A percentile compares a stretch with the other conserved stretches of the same genome.
Conservation (phyloP, 2,329 filamentous ascomycete species). For the Claviceps purpurea region DNA sequence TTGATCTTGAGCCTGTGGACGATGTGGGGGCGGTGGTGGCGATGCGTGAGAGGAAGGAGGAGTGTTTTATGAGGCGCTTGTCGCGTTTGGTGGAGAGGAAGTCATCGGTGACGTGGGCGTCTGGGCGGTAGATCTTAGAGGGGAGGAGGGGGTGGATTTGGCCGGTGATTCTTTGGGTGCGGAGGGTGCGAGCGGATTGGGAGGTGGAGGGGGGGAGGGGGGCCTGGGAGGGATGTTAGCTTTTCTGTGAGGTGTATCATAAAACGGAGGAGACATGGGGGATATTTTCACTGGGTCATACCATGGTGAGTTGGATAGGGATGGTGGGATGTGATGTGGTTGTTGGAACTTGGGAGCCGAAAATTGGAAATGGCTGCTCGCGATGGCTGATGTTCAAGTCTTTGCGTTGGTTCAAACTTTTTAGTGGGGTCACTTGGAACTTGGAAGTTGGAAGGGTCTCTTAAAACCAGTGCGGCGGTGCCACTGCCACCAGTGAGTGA, state of each 20-base stretch:
- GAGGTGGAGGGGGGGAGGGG: slow-evolving; percentile 24
- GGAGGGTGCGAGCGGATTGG: slow-evolving; percentile 35
- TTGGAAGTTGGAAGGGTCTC: too few relatives aligned
- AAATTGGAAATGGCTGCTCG: too few relatives aligned
- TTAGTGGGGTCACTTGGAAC: too few relatives aligned
- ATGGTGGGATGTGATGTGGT: too few relatives aligned
- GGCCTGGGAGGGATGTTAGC: neutral
- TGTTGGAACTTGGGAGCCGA: too few relatives aligned
- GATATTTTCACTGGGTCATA: too few relatives aligned
- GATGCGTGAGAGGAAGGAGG: slow-evolving; percentile 64
- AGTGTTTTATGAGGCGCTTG: slow-evolving; percentile 72
- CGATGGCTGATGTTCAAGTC: too few relatives aligned
- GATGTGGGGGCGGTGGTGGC: slow-evolving; percentile 35
- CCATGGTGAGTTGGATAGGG: too few relatives aligned
- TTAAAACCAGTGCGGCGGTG: too few relatives aligned
- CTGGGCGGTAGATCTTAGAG: slow-evolving; percentile 36
- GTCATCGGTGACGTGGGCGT: slow-evolving; percentile 36
- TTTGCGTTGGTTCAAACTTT: too few relatives aligned
- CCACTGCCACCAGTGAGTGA: too few relatives aligned
- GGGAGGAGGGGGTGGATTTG: slow-evolving; percentile 36
- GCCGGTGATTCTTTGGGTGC: slow-evolving; percentile 35
- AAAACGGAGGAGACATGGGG: too few relatives aligned
- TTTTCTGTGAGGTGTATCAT: neutral
- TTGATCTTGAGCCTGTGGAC: neutral
- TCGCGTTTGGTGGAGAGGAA: slow-evolving; percentile 69